phyloP scores from a whole-genome alignment of 345 rosid genomes.

The Acer negundo region DNA sequence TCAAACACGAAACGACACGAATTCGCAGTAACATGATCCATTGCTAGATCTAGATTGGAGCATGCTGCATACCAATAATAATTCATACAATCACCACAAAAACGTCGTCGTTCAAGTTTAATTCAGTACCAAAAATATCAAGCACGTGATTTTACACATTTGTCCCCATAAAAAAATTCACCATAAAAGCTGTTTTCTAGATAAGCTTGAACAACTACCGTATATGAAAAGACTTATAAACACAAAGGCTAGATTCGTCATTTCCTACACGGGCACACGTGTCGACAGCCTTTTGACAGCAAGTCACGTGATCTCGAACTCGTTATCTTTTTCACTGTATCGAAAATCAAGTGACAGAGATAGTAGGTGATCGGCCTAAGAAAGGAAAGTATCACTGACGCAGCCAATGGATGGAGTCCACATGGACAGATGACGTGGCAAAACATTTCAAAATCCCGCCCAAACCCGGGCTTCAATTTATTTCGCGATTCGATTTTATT shows the following conservation, averaged over 20 bases:
- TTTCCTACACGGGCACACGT: background rate
- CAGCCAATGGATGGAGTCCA: slow-evolving; percentile 17
- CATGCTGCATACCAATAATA: no score
- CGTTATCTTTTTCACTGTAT: background rate
- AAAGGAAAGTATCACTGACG: background rate
- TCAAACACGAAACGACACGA: no score
- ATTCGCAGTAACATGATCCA: no score
- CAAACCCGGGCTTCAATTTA: slow-evolving; percentile 36
- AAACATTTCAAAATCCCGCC: slow-evolving; percentile 58
- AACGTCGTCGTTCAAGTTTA: no score
- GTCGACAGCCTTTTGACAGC: background rate
- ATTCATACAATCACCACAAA: no score
- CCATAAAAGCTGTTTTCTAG: background rate
- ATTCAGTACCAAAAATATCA: background rate
- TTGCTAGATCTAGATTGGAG: no score
- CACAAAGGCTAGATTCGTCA: background rate
- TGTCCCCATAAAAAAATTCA: background rate
- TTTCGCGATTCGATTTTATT: slow-evolving; percentile 15
- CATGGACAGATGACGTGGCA: slow-evolving; percentile 46
- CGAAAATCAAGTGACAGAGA: background rate
- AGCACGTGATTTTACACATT: background rate
- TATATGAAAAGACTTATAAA: background rate
- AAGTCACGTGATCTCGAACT: background rate
- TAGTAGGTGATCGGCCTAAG: background rate
- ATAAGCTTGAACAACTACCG: background rate